Percentiles rank a stretch among this genome's conserved stretches.
phyloP scores from a whole-genome alignment of 371 early-diverging fungal genomes.

The Coemansia sp. region DNA sequence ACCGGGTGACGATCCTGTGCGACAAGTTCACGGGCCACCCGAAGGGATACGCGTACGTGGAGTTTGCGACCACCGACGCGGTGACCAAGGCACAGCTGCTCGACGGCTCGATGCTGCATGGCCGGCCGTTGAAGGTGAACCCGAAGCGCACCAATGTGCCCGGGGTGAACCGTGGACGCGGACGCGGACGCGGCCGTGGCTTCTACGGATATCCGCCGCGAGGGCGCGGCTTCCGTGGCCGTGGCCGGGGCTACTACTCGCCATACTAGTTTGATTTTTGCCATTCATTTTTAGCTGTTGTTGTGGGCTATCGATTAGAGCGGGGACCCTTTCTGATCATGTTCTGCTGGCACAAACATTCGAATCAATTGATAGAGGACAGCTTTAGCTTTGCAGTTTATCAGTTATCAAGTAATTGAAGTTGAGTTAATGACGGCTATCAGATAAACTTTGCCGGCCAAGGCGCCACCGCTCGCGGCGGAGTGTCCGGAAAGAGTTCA shows the following conservation, averaged over 20 bases:
- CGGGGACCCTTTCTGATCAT: no score
- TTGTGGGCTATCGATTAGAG: no score
- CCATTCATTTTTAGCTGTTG: no score
- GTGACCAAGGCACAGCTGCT: conserved; percentile 87
- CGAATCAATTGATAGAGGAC: not conserved
- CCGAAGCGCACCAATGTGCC: conserved; percentile 97
- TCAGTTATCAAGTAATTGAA: no score
- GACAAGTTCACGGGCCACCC: conserved; percentile 96
- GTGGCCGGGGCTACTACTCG: conserved; percentile 49
- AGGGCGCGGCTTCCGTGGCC: conserved; percentile 70
- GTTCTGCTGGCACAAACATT: not conserved
- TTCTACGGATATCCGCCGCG: conserved; percentile 48
- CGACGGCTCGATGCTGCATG: conserved; percentile 88
- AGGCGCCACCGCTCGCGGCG: not conserved
- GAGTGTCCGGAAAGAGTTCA: not conserved
- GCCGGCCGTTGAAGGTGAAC: conserved; percentile 83
- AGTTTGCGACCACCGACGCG: conserved; percentile 85
- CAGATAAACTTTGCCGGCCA: no score
- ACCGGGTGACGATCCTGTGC: conserved; percentile 93
- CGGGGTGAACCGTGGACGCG: conserved; percentile 70
- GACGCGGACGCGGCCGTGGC: conserved; percentile 71
- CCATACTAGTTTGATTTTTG: conserved; percentile 24
- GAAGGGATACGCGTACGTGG: conserved; percentile 97
- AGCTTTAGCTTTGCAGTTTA: not conserved
- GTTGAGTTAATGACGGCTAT: no score